Base-by-base conservation (phyloP, 176 grass and related monocot species). In the Aegilops longissima region DNA sequence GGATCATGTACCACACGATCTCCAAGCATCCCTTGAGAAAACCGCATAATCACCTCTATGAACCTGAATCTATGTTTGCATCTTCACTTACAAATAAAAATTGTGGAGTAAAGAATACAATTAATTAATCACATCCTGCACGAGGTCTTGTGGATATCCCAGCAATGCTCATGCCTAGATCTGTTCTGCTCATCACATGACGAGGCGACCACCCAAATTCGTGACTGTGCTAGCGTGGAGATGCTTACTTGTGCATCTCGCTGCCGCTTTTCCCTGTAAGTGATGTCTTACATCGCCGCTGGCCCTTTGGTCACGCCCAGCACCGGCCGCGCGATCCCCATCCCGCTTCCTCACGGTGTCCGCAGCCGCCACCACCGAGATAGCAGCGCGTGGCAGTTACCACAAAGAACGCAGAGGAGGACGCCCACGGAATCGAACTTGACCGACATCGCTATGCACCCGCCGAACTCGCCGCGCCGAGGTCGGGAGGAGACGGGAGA, bases 261-360 rank as follows among this genome's bases (percentile, higher is more conserved):
- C 23, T 59, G 34, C 36, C 70, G 7, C 69, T 42, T 29, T 47
- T 81, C 23, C 23, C 27, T 58, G 9, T 12, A 4, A 25, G 49
- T 89, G 69, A 85, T 16, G 1, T 59, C 69, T 1, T 76, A 89
- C 25, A 25, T 25, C 25, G 25, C 25, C 25, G 25, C 25, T 25
- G 25, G 25, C 25, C 25, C 1, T 25, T 25, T 25, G 25, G 25
- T 25, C 25, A 1, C 25, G 25, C 1, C 25, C 25, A 25, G 25
- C 25, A 25, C 40, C 0, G 89, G 85, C 44, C 87, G 89, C 14
- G 89, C 80, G 35, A 91, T 87, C 44, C 62, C 81, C 4, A 91
- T 34, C 6, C 61, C 61, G 3, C 87, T 40, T 40, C 38, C 38
- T 40, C 38, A 40, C 8, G 38, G 8, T 40, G 38, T 40, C 38